These are phyloP conservation scores for Globisporangium megalacanthum DNA, from an alignment of 352 stramenopile species.

Conservation along the genomic window DNA sequence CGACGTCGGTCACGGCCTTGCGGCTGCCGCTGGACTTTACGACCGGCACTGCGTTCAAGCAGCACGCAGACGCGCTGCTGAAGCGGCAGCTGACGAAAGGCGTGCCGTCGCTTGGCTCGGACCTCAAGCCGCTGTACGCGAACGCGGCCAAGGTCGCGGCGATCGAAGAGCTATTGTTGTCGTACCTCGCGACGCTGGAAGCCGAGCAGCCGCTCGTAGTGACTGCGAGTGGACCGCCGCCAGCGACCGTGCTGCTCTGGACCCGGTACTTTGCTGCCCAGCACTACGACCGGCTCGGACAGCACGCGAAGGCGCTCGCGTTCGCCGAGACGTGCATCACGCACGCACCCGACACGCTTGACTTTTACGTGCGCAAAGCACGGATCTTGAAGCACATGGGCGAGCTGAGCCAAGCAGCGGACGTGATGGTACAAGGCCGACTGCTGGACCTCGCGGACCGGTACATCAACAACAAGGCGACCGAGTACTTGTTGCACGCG, in stretches of 20 bases:
- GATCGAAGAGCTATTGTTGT: constrained; percentile 68
- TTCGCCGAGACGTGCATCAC: constrained; percentile 92
- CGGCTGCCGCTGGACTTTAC: constrained; percentile 92
- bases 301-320: constrained; percentile 84
- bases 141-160: constrained; percentile 53
- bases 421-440: constrained; percentile 89
- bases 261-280: constrained; percentile 90
- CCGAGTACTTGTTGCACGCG: constrained; percentile 95
- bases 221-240: constrained; percentile 18
- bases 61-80: constrained; percentile 51
- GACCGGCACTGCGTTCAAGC: constrained; percentile 67
- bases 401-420: constrained; percentile 86
- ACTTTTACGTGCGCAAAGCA: constrained; percentile 94
- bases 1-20: constrained; percentile 73
- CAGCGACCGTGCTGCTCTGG: constrained; percentile 75
- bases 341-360: constrained; percentile 87
- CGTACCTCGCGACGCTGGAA: constrained; percentile 75
- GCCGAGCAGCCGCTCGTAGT: constrained; percentile 47
- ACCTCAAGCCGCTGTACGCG: constrained; percentile 89
- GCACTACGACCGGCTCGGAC: constrained; percentile 88
- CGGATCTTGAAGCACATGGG: constrained; percentile 93
- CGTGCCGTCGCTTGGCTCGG: constrained; percentile 91
- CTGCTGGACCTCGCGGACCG: constrained; percentile 95
- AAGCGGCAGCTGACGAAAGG: constrained; percentile 83
- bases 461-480: constrained; percentile 99